Percentiles rank a stretch among this genome's conserved stretches.
Conservation (phyloP, 164 flowering plant species). For the Platanus orientalis region DNA sequence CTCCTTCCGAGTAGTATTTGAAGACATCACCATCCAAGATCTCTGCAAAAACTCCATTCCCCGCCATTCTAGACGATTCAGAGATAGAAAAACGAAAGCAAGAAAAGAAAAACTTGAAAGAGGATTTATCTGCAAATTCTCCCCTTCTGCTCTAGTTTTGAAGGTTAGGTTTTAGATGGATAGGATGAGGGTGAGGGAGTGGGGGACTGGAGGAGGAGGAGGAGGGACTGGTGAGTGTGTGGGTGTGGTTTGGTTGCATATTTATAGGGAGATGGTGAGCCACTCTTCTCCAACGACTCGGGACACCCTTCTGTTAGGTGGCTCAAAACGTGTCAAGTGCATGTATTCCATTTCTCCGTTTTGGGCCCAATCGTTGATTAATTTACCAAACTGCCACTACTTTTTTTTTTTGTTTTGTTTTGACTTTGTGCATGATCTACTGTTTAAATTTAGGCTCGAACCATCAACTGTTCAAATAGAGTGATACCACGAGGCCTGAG, state of each 20-base stretch:
- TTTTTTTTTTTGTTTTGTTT: no score
- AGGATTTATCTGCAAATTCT: neutral
- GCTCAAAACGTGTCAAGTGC: constrained; percentile 14
- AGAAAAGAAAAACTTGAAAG: neutral
- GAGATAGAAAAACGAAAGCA: neutral
- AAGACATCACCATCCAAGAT: constrained; percentile 80
- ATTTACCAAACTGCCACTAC: constrained; percentile 1
- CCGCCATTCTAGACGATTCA: constrained; percentile 41
- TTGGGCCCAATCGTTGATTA: no score
- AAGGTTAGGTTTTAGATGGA: no score
- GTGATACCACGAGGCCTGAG: no score
- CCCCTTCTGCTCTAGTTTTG: no score
- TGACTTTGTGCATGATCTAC: no score
- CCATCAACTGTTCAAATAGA: no score
- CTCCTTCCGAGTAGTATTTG: constrained; percentile 89
- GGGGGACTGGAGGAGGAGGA: neutral
- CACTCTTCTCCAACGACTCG: constrained; percentile 14
- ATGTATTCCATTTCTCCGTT: neutral
- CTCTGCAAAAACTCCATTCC: constrained; percentile 71
- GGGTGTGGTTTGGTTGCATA: neutral
- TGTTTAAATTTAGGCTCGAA: no score
- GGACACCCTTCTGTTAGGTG: constrained; percentile 10
- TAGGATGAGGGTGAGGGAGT: no score
- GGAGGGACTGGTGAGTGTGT: neutral
- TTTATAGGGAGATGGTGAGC: constrained; percentile 11